phyloP scores from a whole-genome alignment of 306 rosid species.

The Fagus crenata region DNA sequence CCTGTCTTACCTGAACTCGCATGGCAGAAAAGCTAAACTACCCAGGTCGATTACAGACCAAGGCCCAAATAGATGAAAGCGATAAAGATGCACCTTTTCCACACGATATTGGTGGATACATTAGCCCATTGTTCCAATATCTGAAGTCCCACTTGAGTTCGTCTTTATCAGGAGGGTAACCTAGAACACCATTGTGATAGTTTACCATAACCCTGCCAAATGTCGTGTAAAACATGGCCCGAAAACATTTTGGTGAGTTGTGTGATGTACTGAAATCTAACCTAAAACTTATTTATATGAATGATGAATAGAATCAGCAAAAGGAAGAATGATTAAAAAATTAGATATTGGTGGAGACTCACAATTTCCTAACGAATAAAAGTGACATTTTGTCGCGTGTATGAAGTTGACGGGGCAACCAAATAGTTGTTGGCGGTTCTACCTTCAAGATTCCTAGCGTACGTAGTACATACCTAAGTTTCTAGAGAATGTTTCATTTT shows the following conservation, averaged over 20 bases:
- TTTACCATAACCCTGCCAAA: slow-evolving; percentile 34
- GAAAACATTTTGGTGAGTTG: slow-evolving; percentile 15
- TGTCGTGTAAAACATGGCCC: slow-evolving; percentile 35
- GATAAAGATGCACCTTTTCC: neutral
- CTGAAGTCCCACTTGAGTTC: slow-evolving; percentile 25
- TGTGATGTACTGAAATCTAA: slow-evolving; percentile 41
- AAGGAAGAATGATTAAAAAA: slow-evolving; percentile 29
- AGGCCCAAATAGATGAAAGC: neutral
- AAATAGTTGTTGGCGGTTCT: slow-evolving; percentile 53
- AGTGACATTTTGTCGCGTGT: slow-evolving; percentile 37
- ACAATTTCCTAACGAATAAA: slow-evolving; percentile 37
- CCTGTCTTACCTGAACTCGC: too few species aligned
- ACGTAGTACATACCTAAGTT: slow-evolving; percentile 17
- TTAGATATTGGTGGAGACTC: slow-evolving; percentile 47
- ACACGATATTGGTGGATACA: neutral
- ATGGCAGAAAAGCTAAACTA: too few species aligned
- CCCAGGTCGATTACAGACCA: too few species aligned
- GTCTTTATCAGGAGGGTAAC: slow-evolving; percentile 34
- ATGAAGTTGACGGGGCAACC: slow-evolving; percentile 67
- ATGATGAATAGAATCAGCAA: slow-evolving; percentile 8
- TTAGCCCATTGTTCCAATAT: neutral
- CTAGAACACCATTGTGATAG: slow-evolving; percentile 29
- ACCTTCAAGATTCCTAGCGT: slow-evolving; percentile 22
- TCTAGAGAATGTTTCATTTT: slow-evolving; percentile 9
- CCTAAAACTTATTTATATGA: slow-evolving; percentile 35